Base-by-base conservation (phyloP, 2,329 filamentous ascomycete species). In the Neocatenulostroma microsporum region DNA sequence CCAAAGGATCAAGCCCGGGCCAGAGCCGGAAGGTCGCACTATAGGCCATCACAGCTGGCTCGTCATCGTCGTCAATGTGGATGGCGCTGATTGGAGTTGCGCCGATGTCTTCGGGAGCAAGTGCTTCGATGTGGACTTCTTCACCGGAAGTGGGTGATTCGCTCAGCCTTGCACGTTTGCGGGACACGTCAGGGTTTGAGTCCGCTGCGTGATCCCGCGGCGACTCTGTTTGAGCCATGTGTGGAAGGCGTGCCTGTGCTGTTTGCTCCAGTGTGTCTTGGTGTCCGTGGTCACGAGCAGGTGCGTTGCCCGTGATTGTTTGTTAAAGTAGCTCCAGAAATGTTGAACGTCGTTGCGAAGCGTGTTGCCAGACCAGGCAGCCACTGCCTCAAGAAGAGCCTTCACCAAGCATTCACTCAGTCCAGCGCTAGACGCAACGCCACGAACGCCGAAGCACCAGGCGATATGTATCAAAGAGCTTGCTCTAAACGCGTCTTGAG, bases 141-240 rank as follows among this genome's bases (percentile, higher is more conserved):
- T 42, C 43, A 41, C 35, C 35, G 30, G 39, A 56, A n/a, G 41
- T 36, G 17, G 50, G 41, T 15, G 50, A 48, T 14, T 61, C 60
- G 48, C 62, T 67, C 34, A 61, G 41, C 38, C 60, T 53, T 41
- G 63, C 65, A 50, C 65, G 62, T 57, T 69, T 70, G 51, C 66
- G 63, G 21, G 63, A 61, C 39, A 62, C 57, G 23, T 62, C 62
- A 34, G 60, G 54, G 49, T 67, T 60, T 37, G 61, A 61, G 56
- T 69, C 64, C 50, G 62, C 63, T 41, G 60, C 58, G 39, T 60
- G 57, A 45, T 68, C 61, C 53, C 65, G 64, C 23, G 45, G 40
- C 37, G 51, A 52, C 5, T 30, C n/a, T 25, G 32, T 29, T 12
- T 36, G 15, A 5, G 34, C 34, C 34, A 36, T 36, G 9, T 8